Percentiles rank a stretch among this genome's conserved stretches.
Evolutionary conservation across 352 stramenopile genomes (phyloP).

Genomic region (Blastocystis sp.): DNA sequence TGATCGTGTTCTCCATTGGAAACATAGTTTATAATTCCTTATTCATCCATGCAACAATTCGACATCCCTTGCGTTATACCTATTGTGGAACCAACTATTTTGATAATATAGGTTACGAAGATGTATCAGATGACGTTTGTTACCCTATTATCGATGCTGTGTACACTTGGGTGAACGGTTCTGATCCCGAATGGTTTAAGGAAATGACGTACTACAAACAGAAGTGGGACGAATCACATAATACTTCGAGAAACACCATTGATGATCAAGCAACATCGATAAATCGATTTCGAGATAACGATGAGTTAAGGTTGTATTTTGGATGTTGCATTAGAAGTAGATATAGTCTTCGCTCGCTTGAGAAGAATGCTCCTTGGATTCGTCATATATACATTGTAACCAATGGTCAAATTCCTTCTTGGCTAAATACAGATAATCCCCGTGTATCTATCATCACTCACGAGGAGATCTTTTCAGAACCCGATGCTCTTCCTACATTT

Average conservation of each 20-base stretch:
- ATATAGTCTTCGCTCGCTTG: slow-evolving; percentile 77
- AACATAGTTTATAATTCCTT: neutral
- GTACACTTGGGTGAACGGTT: slow-evolving; percentile 91
- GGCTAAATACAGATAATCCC: slow-evolving; percentile 78
- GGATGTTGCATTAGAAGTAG: neutral
- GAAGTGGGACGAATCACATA: neutral
- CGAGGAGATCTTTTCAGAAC: slow-evolving; percentile 79
- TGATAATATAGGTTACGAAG: slow-evolving; percentile 23
- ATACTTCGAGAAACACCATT: neutral
- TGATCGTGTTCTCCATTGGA: neutral
- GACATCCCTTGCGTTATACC: neutral
- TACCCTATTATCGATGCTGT: slow-evolving; percentile 79
- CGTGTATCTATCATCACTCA: slow-evolving; percentile 80
- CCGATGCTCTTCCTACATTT: slow-evolving; percentile 77
- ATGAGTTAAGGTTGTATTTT: slow-evolving; percentile 77
- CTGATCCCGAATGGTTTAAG: slow-evolving; percentile 77
- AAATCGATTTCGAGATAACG: slow-evolving; percentile 86
- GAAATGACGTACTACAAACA: slow-evolving; percentile 74
- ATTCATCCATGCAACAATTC: neutral
- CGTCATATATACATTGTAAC: slow-evolving; percentile 86
- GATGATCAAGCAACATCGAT: slow-evolving; percentile 69
- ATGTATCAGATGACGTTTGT: neutral
- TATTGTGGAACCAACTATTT: slow-evolving; percentile 17
- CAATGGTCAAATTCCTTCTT: slow-evolving; percentile 84
- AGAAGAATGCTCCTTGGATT: slow-evolving; percentile 87